A percentile compares a stretch with the other conserved stretches of the same genome.
These are phyloP conservation scores for Yamadazyma scolyti DNA, from an alignment of 805 yeast species.

Conservation along the genomic window DNA sequence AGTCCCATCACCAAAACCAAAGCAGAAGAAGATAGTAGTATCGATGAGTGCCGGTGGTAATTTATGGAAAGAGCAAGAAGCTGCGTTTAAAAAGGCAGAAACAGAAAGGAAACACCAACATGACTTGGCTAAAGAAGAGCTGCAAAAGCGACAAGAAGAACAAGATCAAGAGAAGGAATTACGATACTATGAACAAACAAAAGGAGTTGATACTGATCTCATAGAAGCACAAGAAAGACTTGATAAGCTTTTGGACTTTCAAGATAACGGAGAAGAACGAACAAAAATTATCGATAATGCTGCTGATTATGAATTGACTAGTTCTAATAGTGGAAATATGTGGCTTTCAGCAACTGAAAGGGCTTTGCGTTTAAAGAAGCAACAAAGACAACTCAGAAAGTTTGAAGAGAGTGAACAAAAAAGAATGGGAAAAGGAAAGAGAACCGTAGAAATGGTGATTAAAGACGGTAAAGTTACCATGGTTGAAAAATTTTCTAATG, in stretches of 20 bases:
- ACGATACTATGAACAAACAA: constrained; percentile 38
- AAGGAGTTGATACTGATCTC: constrained; percentile 54
- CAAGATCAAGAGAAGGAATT: constrained; percentile 41
- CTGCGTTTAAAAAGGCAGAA: constrained; percentile 58
- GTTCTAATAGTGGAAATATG: constrained; percentile 43
- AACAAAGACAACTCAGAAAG: constrained; percentile 69
- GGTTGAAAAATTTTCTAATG: constrained; percentile 40
- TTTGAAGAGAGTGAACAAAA: constrained; percentile 56
- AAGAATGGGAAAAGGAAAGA: constrained; percentile 69
- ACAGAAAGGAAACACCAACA: constrained; percentile 24
- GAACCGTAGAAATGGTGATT: constrained; percentile 73
- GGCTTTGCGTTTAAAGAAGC: constrained; percentile 81
- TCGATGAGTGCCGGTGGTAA: constrained; percentile 46
- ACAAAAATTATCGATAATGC: constrained; percentile 92
- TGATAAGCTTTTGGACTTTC: constrained; percentile 72
- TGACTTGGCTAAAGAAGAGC: constrained; percentile 17
- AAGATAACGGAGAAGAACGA: constrained; percentile 82
- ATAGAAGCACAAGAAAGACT: constrained; percentile 68
- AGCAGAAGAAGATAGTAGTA: constrained; percentile 5
- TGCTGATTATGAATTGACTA: constrained; percentile 74
- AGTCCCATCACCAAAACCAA: constrained; percentile 13
- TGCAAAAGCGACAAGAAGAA: constrained; percentile 17
- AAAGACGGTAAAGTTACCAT: constrained; percentile 75
- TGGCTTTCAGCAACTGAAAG: constrained; percentile 90
- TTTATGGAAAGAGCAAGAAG: constrained; percentile 65